phyloP scores from a whole-genome alignment of 306 rosid species.

The Canavalia gladiata region DNA sequence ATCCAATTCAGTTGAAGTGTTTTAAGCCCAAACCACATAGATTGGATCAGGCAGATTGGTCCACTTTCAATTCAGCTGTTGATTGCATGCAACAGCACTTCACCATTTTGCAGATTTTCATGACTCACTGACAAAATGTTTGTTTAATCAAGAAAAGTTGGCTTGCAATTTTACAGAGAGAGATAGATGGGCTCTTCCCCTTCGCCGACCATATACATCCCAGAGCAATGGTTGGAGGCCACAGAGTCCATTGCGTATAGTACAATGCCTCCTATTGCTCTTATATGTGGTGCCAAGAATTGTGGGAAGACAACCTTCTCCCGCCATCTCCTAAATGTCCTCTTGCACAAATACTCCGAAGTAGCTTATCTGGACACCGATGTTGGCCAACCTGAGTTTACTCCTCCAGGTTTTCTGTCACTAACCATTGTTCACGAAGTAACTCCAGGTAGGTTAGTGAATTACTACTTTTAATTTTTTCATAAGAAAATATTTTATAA shows the following conservation, averaged over 20 bases:
- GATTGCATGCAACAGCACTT: neutral
- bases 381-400: slow-evolving; percentile 96
- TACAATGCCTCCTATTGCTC: slow-evolving; percentile 64
- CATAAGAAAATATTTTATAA: neutral
- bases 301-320: slow-evolving; percentile 92
- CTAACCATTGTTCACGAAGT: slow-evolving; percentile 66
- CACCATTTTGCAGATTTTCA: neutral
- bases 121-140: neutral
- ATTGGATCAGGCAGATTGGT: neutral
- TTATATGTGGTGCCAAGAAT: slow-evolving; percentile 87
- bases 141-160: neutral
- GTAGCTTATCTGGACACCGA: slow-evolving; percentile 90
- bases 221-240: slow-evolving; percentile 78
- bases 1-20: neutral
- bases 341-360: slow-evolving; percentile 58
- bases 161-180: neutral
- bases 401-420: slow-evolving; percentile 87
- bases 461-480: slow-evolving; percentile 23
- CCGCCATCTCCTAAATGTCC: slow-evolving; percentile 79
- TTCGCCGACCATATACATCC: slow-evolving; percentile 66
- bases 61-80: neutral
- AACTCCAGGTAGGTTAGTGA: slow-evolving; percentile 67
- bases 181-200: slow-evolving; percentile 55
- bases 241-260: slow-evolving; percentile 61
- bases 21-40: neutral